A percentile compares a stretch with the other conserved stretches of the same genome.
These are phyloP conservation scores for Leptodermis oblonga DNA, from an alignment of 257 asterid genomes.

Conservation along the genomic window DNA sequence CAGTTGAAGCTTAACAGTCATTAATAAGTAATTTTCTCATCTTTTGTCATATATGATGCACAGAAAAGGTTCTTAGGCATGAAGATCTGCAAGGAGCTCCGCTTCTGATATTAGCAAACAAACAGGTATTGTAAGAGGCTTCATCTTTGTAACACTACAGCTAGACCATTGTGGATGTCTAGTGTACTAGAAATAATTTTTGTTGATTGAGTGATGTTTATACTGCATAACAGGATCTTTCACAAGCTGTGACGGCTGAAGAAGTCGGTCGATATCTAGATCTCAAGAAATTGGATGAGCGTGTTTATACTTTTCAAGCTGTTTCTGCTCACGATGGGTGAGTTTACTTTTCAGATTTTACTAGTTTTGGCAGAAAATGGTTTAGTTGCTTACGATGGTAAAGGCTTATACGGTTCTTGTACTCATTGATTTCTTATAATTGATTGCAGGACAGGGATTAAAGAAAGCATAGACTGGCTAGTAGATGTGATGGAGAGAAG, in stretches of 20 bases:
- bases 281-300: slow-evolving; percentile 70
- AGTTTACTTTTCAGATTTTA: background rate
- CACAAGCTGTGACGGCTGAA: slow-evolving; percentile 63
- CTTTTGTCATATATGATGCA: slow-evolving; percentile 20
- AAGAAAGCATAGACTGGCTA: slow-evolving; percentile 80
- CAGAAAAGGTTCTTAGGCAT: slow-evolving; percentile 83
- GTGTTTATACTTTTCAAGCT: slow-evolving; percentile 52
- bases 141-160: too few relatives aligned
- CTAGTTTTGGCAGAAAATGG: background rate
- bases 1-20: background rate
- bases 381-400: background rate
- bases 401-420: background rate
- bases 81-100: slow-evolving; percentile 93
- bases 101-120: slow-evolving; percentile 72
- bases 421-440: background rate
- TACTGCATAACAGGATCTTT: slow-evolving; percentile 51
- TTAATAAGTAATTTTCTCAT: background rate
- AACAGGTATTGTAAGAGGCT: slow-evolving; percentile 46
- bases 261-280: slow-evolving; percentile 69
- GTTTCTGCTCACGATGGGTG: slow-evolving; percentile 80
- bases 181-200: background rate
- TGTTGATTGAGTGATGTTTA: background rate
- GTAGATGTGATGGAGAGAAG: slow-evolving; percentile 81
- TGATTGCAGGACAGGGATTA: slow-evolving; percentile 60
- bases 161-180: background rate